Evolutionary conservation across 2,329 filamentous ascomycete species (phyloP).

Genomic region (Fusarium sp.): DNA sequence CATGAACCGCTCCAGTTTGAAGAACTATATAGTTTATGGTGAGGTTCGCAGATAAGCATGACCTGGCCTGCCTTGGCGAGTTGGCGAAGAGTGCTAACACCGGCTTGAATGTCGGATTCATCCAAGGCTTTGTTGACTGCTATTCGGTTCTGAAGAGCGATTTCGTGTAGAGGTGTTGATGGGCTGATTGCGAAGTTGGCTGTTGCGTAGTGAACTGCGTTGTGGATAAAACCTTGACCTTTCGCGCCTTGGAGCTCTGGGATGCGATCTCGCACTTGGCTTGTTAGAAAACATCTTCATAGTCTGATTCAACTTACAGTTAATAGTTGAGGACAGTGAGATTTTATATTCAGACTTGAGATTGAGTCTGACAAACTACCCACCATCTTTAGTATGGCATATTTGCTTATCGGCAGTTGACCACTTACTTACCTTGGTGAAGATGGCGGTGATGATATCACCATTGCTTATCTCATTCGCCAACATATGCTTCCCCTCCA

Average conservation of each 20-base stretch:
- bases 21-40: background rate
- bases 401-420: accelerated
- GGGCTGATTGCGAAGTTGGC: background rate
- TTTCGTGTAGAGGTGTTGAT: conserved; percentile 2
- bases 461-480: conserved; percentile 1
- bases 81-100: background rate
- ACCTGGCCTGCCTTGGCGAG: background rate
- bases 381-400: accelerated
- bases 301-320: background rate
- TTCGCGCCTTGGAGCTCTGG: background rate
- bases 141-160: background rate
- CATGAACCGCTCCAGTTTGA: conserved; percentile 19
- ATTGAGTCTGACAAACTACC: background rate
- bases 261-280: conserved; percentile 9
- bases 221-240: background rate
- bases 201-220: background rate
- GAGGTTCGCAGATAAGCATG: conserved; percentile 15
- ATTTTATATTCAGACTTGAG: background rate
- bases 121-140: background rate
- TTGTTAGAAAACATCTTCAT: background rate
- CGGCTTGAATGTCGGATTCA: background rate
- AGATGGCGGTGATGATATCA: conserved; percentile 8
- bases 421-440: background rate
- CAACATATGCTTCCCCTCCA: background rate
- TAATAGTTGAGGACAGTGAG: conserved; percentile 3